Base-by-base conservation (phyloP, 345 rosid species). In the Gossypium anomalum region DNA sequence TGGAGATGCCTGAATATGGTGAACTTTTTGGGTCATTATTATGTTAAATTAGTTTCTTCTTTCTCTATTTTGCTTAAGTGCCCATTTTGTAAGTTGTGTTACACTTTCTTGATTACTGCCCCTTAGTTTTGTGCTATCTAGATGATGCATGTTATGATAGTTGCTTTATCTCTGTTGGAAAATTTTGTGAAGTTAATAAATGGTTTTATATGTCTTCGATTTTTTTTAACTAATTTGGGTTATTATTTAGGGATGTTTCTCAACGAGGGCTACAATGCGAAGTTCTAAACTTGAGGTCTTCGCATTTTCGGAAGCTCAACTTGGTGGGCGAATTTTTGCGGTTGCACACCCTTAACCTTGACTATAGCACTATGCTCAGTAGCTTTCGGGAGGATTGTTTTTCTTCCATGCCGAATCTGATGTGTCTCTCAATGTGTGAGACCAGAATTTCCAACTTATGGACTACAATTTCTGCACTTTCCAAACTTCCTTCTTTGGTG, bases 341-440 rank as follows among this genome's bases (percentile, higher is more conserved):
- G 64, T 57, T 89, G 58, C 95, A 80, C 76, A 87, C 92, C 43
- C 93, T 92, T 60, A 87, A 87, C 83, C 89, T 92, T 62, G 97
- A 94, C 82, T 84, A 75, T 73, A 89, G 89, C 73, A 86, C 87
- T 81, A 80, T 81, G 10, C 83, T 91, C 13, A 73, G 72, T 81
- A 84, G 92, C 85, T 92, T 94, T 83, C 86, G 79, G 70, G 96
- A 92, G 80, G 89, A 83, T 70, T 94, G 98, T 79, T 92, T 94
- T 71, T 73, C 90, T 85, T 72, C 85, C 85, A 92, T 91, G 92
- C 97, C 98, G 9, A 92, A 89, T 47, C 84, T 94, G 78, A 79
- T 71, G 53, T 81, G 75, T 76, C 92, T 94, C 75, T 91, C 98
- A 2, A 85, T 92, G 95, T 92, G 98, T 43, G 93, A 83, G 74